Percentiles rank a stretch among this genome's conserved stretches.
Evolutionary conservation across 441 rosid genomes (phyloP).

Genomic region (Kokia cookei): DNA sequence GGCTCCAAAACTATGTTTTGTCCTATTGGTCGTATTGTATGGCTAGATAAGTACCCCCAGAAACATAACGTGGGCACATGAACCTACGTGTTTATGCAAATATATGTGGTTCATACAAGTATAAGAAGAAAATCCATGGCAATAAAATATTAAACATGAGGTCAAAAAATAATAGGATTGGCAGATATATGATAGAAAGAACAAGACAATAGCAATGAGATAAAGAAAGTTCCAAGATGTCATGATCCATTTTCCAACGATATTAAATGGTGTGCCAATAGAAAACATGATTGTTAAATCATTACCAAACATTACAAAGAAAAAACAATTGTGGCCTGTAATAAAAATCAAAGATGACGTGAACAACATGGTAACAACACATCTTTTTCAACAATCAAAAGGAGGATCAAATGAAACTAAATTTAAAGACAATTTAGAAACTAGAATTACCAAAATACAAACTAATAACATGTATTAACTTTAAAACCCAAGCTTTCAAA

Average conservation of each 20-base stretch:
- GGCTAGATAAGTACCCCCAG: too few species aligned
- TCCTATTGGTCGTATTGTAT: too few species aligned
- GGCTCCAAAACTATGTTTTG: too few species aligned
- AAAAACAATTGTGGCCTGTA: not conserved
- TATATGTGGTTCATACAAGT: not conserved
- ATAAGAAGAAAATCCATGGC: not conserved
- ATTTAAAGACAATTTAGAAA: not conserved
- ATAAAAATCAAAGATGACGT: not conserved
- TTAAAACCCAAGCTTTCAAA: not conserved
- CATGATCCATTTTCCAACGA: not conserved
- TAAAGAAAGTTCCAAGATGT: not conserved
- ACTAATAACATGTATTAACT: not conserved
- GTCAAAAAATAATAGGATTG: not conserved
- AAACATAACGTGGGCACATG: not conserved
- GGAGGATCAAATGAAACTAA: not conserved
- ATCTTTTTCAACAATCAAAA: not conserved
- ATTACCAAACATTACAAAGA: not conserved
- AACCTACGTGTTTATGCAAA: not conserved
- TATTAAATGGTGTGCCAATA: not conserved
- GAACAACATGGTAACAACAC: not conserved
- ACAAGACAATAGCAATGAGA: not conserved
- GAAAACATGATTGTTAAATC: not conserved
- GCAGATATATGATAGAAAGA: not conserved
- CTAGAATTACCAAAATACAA: not conserved
- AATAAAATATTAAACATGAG: not conserved